Percentiles rank a stretch among this genome's conserved stretches.
phyloP scores from a whole-genome alignment of 2,329 filamentous ascomycete species.

The Pseudocercospora ulei region DNA sequence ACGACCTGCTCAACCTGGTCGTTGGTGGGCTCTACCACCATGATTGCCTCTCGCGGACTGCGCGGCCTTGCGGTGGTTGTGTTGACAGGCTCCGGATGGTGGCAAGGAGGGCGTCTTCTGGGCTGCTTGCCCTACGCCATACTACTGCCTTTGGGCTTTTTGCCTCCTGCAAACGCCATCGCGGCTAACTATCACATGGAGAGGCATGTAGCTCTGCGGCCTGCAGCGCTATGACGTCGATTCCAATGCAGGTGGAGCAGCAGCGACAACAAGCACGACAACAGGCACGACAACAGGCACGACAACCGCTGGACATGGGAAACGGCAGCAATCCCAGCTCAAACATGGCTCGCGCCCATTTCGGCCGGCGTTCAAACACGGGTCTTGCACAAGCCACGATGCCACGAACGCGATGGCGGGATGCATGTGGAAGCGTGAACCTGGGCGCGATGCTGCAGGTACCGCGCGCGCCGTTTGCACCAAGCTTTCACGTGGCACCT shows the following conservation, averaged over 20 bases:
- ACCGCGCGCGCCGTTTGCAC: no score
- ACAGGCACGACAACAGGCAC: background rate
- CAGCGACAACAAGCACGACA: constrained; percentile 1
- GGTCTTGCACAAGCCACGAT: background rate
- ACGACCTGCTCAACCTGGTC: constrained; percentile 25
- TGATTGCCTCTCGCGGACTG: constrained; percentile 25
- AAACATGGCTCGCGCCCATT: no score
- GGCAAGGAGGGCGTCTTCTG: constrained; percentile 10
- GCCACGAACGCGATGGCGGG: background rate
- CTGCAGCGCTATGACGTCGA: background rate
- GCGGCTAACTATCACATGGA: constrained; percentile 4
- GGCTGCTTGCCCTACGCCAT: background rate
- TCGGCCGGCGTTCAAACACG: no score
- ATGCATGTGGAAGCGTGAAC: constrained; percentile 7
- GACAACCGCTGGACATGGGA: background rate
- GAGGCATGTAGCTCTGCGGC: constrained; percentile 6
- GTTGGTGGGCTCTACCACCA: constrained; percentile 26
- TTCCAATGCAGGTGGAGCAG: no score
- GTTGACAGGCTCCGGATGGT: constrained; percentile 14
- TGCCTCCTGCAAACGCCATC: constrained; percentile 1
- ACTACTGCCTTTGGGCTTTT: background rate
- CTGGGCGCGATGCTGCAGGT: background rate
- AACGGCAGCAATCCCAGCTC: no score
- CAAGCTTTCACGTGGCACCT: background rate
- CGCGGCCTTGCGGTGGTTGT: constrained; percentile 9